phyloP scores from a whole-genome alignment of 2,329 filamentous ascomycete species.

The Fusarium pilosicola region DNA sequence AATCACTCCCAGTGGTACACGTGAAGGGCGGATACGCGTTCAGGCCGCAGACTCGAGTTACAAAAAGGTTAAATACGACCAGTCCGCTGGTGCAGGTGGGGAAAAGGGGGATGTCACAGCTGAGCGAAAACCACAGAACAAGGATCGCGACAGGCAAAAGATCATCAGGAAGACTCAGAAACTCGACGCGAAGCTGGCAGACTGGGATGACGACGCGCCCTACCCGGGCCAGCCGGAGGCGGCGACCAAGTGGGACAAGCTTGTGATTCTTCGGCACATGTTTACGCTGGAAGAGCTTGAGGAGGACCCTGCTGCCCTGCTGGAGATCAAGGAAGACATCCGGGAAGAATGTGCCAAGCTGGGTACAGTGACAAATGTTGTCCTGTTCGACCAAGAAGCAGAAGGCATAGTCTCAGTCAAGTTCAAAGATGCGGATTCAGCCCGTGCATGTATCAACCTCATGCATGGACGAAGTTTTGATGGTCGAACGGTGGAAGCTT shows the following conservation, averaged over 20 bases:
- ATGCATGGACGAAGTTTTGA: slow-evolving; percentile 87
- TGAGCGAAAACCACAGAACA: slow-evolving; percentile 58
- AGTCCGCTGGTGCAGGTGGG: slow-evolving; percentile 43
- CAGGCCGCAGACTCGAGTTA: slow-evolving; percentile 89
- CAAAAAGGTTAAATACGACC: slow-evolving; percentile 83
- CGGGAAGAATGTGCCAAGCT: slow-evolving; percentile 88
- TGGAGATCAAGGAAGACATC: slow-evolving; percentile 96
- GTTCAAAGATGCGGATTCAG: slow-evolving; percentile 77
- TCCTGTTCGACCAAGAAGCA: slow-evolving; percentile 86
- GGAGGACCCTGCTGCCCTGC: slow-evolving; percentile 81
- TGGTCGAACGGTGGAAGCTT: slow-evolving; percentile 76
- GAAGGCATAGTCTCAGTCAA: slow-evolving; percentile 87
- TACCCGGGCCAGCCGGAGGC: slow-evolving; percentile 57
- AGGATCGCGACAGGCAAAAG: slow-evolving; percentile 81
- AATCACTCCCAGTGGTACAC: slow-evolving; percentile 62
- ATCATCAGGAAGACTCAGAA: slow-evolving; percentile 92
- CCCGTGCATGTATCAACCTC: slow-evolving; percentile 74
- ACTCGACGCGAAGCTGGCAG: slow-evolving; percentile 88
- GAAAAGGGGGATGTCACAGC: slow-evolving; percentile 44
- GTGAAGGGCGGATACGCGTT: slow-evolving; percentile 77
- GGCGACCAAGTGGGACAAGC: slow-evolving; percentile 73
- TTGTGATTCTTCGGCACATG: slow-evolving; percentile 91
- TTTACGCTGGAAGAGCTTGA: slow-evolving; percentile 88
- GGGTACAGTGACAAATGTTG: slow-evolving; percentile 89
- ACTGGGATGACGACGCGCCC: slow-evolving; percentile 93